Evolutionary conservation across 2,329 filamentous ascomycete genomes (phyloP), one percentile per base, ranked within the genome.

Genomic region (Aspergillus unguis): DNA sequence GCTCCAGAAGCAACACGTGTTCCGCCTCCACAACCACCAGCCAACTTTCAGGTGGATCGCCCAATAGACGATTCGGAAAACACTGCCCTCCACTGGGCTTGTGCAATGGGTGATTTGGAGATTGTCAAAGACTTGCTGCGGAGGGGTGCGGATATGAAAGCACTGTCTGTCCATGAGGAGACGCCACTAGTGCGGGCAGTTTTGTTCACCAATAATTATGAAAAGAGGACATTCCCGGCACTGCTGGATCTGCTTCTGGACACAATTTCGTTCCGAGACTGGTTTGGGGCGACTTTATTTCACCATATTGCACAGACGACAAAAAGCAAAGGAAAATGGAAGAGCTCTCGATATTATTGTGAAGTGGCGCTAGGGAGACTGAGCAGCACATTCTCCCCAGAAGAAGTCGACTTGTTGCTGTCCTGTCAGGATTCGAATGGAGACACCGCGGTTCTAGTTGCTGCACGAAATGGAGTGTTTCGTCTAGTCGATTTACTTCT

Each of bases 181-280:
- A 97, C 94, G 0, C 92, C 94, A 0, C 82, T 99, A 33, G 96
- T 99, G 84, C 87, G 92, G 40, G 88, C 90, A 5, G 92, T 97
- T 51, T 84, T 95, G 67, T 99, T 97, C 71, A 97, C 92, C 42
- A 99, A 99, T 71, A 96, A 94, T 69, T 94, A 86, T 70, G 94
- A 97, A 70, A 95, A 94, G 74, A 84, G 90, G 60, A 92, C 90
- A 0, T 96, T 97, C 74, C 88, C 90, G 0, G 81, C 82, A 25
- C 85, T 99, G 51, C 84, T 96, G 62, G 87, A 88, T 59, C 84
- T 96, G 58, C 81, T 99, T 3, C 85, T 92, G 47, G 83, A 86
- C 35, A 96, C 92, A 0, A 85, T 96, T 36, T 85, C 87, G 48
- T 84, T 84, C 54, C 82, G 87, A 25, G 94, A 99, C 67, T 85